Percentiles rank a stretch among this genome's conserved stretches.
Conservation (phyloP, 352 stramenopile species). For the Pythium oligandrum region DNA sequence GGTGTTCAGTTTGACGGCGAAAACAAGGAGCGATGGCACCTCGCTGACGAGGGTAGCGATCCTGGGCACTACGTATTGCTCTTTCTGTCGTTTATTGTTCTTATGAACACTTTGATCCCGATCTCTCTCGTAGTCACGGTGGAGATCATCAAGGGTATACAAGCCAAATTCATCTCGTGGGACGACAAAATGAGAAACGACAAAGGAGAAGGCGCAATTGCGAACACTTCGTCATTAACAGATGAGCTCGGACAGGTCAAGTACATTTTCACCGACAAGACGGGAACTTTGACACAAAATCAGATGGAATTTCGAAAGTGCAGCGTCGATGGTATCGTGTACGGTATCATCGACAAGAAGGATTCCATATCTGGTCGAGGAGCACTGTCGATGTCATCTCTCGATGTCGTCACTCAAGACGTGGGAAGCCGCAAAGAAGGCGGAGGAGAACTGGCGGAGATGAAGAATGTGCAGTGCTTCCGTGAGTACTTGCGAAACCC, state of each 20-base stretch:
- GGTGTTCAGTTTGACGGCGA: conserved; percentile 14
- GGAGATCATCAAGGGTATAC: conserved; percentile 70
- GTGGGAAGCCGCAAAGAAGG: conserved; percentile 6
- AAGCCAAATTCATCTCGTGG: conserved; percentile 79
- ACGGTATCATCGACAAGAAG: conserved; percentile 47
- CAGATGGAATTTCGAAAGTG: conserved; percentile 96
- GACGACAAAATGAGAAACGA: conserved; percentile 53
- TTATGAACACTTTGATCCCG: conserved; percentile 91
- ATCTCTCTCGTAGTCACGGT: conserved; percentile 91
- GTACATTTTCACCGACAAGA: conserved; percentile 94
- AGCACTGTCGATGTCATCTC: conserved; percentile 29
- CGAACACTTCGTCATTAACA: conserved; percentile 87
- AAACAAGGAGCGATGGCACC: conserved; percentile 13
- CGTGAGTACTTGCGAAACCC: conserved; percentile 43
- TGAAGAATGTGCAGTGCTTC: conserved; percentile 32
- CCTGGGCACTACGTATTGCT: conserved; percentile 37
- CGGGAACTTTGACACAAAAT: conserved; percentile 93
- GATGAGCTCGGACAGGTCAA: conserved; percentile 91
- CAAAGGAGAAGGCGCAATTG: conserved; percentile 61
- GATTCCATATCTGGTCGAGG: conserved; percentile 5
- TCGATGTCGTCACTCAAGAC: conserved; percentile 19
- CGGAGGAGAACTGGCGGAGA: conserved; percentile 7
- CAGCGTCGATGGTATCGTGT: conserved; percentile 87
- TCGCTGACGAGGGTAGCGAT: neutral
- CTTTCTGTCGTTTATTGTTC: conserved; percentile 88